Conservation (phyloP, 208 protist species). For the Strigomonas oncopelti region DNA sequence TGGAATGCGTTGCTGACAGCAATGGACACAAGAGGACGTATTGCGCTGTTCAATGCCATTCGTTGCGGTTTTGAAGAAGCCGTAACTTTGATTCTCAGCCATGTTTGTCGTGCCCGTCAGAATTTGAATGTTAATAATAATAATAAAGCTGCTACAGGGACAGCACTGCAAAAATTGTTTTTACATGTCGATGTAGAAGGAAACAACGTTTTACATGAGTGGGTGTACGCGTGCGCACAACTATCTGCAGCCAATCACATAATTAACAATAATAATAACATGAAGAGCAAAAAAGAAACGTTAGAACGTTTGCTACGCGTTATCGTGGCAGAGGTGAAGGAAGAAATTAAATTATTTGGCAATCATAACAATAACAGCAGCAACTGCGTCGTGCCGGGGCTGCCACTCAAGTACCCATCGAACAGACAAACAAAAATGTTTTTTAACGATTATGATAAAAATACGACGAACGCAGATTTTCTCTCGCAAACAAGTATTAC, state of each 20-base stretch:
- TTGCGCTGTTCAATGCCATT: neutral
- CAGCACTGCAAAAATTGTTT: neutral
- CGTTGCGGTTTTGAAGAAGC: neutral
- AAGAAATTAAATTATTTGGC: neutral
- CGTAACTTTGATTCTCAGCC: neutral
- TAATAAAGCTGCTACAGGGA: neutral
- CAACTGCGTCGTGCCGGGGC: neutral
- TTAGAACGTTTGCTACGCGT: neutral
- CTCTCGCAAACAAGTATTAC: neutral
- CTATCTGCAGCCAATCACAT: too few species aligned
- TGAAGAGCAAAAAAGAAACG: neutral
- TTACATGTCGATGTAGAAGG: neutral
- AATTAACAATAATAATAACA: too few species aligned
- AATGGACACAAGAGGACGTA: neutral
- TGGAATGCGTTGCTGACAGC: neutral
- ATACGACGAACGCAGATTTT: neutral
- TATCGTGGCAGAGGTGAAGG: neutral
- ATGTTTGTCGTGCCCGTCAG: neutral
- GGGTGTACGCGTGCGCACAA: neutral
- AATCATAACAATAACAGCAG: neutral
- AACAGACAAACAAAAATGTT: neutral
- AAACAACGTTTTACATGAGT: neutral
- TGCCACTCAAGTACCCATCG: neutral
- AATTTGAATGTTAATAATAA: constrained; percentile 10
- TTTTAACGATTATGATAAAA: neutral